Base-by-base conservation (phyloP, 140 eudicot species). In the Oenanthe javanica region DNA sequence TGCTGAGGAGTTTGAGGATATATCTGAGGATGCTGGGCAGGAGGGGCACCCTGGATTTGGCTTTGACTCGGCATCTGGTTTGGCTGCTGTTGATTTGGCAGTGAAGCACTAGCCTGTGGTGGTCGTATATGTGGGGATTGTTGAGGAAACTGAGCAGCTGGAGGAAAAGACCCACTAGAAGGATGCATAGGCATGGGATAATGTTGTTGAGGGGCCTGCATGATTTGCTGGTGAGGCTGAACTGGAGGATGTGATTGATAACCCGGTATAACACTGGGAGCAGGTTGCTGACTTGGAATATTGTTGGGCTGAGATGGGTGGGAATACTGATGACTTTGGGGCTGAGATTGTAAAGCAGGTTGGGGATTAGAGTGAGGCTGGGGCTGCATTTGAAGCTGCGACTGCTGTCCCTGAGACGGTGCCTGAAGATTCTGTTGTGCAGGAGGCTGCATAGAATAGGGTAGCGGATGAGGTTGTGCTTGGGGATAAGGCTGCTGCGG, bases 121-220 rank as follows among this genome's bases (percentile, higher is more conserved):
- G 94, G 97, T 55, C 88, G 91, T 88, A 87, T 77, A 48, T 85
- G 84, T 70, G 88, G 73, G 31, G 91, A 89, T 72, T 87, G 94
- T 52, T 82, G 92, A 36, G 92, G 96, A 55, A 84, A 85, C 77
- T 92, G 97, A 59, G 88, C 85, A 47, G 90, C 81, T 73, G 66
- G 92, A 52, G 38, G 89, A 49, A 83, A 36, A 42, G 87, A 81
- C 75, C 87, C 88, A 79, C 84, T 77, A 11, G 88, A 23, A 14
- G 87, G 82, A 57, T 86, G 88, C 81, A 86, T 81, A 75, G 85
- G 89, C 85, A 86, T 72, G 7, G 87, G 79, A 73, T 54, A 15
- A 4, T 87, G 98, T 59, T 84, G 96, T 16, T 87, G 82, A 23
- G 87, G 84, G 6, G 87, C 88, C 13, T 79, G 75, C 80, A 85